Evolutionary conservation across 768 basidiomycete genomes (phyloP).

Genomic region (Auriscalpium vulgare): DNA sequence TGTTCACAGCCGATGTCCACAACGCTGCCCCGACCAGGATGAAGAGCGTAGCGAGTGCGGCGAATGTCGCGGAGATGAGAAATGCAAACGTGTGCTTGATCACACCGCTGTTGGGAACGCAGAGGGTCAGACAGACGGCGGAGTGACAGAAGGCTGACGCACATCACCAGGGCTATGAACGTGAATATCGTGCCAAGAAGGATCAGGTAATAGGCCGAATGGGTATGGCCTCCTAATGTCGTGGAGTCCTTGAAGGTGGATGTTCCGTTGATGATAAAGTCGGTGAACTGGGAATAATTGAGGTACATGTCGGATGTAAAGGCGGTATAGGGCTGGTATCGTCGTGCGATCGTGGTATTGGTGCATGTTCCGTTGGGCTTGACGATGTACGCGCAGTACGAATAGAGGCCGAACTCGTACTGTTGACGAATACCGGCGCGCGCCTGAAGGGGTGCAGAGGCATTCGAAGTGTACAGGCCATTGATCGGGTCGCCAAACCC

Average conservation of each 20-base stretch:
- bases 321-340: conserved; percentile 57
- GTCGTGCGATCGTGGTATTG: conserved; percentile 47
- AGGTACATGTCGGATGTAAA: conserved; percentile 59
- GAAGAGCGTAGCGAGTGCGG: conserved; percentile 51
- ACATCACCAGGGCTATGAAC: conserved; percentile 61
- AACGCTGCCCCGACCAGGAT: conserved; percentile 63
- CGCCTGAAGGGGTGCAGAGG: conserved; percentile 49
- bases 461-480: conserved; percentile 60
- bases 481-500: conserved; percentile 42
- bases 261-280: conserved; percentile 40
- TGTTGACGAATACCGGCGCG: conserved; percentile 55
- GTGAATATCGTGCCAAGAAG: conserved; percentile 65
- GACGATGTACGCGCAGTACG: conserved; percentile 67
- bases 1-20: conserved; percentile 72
- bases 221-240: conserved; percentile 55
- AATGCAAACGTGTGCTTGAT: conserved; percentile 59
- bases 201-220: conserved; percentile 68
- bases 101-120: conserved; percentile 43
- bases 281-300: conserved; percentile 53
- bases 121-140: neutral
- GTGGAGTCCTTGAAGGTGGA: conserved; percentile 49
- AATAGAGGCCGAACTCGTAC: conserved; percentile 79
- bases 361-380: conserved; percentile 54
- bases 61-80: conserved; percentile 55
- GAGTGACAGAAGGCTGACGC: conserved; percentile 22